Conservation (phyloP, 2,329 filamentous ascomycete species). For the Furcasterigmium sp. region DNA sequence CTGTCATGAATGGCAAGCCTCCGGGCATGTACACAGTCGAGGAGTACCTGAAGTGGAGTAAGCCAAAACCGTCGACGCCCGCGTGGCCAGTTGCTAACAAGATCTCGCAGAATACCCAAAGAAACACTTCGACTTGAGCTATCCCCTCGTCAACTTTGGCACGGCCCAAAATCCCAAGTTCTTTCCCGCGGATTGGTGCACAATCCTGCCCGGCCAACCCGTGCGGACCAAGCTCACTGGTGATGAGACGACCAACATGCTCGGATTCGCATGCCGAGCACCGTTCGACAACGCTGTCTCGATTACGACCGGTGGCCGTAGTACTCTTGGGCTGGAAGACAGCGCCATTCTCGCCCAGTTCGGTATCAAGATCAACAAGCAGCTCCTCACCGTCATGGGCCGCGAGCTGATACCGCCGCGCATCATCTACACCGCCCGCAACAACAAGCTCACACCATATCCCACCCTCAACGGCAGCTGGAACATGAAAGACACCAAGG, state of each 20-base stretch:
- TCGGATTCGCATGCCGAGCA: slow-evolving; percentile 63
- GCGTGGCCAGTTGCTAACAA: background rate
- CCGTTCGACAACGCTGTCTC: slow-evolving; percentile 63
- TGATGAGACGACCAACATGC: slow-evolving; percentile 63
- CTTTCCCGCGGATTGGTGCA: slow-evolving; percentile 64
- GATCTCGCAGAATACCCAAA: slow-evolving; percentile 24
- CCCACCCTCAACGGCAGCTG: slow-evolving; percentile 52
- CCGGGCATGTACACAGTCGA: slow-evolving; percentile 27
- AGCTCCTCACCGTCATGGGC: slow-evolving; percentile 66
- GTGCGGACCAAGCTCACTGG: slow-evolving; percentile 53
- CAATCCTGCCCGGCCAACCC: slow-evolving; percentile 59
- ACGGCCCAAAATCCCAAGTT: slow-evolving; percentile 45
- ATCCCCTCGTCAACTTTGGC: slow-evolving; percentile 64
- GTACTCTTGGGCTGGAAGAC: slow-evolving; percentile 51
- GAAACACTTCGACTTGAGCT: slow-evolving; percentile 8
- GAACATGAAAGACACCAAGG: slow-evolving; percentile 59
- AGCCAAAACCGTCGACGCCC: too few relatives aligned
- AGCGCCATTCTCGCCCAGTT: slow-evolving; percentile 41
- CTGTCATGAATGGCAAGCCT: slow-evolving; percentile 7
- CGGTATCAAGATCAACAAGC: slow-evolving; percentile 54
- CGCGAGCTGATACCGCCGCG: slow-evolving; percentile 59
- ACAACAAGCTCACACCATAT: slow-evolving; percentile 15
- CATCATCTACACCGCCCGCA: slow-evolving; percentile 47
- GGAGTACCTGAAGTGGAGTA: slow-evolving; percentile 40
- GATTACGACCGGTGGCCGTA: slow-evolving; percentile 53